A percentile compares a stretch with the other conserved stretches of the same genome.
Evolutionary conservation across 2,329 filamentous ascomycete genomes (phyloP).

Genomic region (Raffaelea albimanens): DNA sequence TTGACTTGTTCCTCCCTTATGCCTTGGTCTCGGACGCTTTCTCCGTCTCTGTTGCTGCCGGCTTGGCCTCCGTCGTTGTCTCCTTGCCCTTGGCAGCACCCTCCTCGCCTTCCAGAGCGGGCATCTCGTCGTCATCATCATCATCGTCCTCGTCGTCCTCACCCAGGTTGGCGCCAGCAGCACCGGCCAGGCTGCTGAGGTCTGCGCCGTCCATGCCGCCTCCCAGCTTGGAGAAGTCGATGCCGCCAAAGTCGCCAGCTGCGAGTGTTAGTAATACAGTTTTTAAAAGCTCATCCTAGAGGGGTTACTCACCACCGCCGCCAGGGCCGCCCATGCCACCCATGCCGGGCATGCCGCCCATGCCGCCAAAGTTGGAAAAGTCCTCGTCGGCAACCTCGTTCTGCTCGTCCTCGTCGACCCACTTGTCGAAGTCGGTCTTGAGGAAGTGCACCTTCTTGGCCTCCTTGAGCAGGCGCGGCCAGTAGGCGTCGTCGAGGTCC

Average conservation of each 20-base stretch:
- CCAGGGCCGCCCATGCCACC: conserved; percentile 29
- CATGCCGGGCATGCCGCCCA: conserved; percentile 40
- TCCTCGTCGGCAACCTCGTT: conserved; percentile 81
- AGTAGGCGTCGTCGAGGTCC: conserved; percentile 88
- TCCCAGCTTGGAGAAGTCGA: conserved; percentile 89
- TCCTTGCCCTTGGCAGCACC: conserved; percentile 11
- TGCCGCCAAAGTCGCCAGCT: conserved; percentile 63
- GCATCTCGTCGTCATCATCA: conserved; percentile 66
- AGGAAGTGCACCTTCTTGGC: conserved; percentile 85
- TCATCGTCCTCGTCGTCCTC: conserved; percentile 39
- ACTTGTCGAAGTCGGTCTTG: conserved; percentile 97
- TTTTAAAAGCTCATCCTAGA: background rate
- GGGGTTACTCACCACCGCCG: background rate
- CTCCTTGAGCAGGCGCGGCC: conserved; percentile 91
- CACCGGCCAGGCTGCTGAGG: too few relatives aligned
- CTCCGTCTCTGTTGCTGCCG: background rate
- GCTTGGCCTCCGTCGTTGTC: background rate
- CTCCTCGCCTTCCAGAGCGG: conserved; percentile 56
- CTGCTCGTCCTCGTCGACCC: conserved; percentile 98
- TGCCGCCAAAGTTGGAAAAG: conserved; percentile 53
- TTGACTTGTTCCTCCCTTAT: background rate
- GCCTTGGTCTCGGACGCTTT: conserved; percentile 2
- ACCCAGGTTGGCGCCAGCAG: too few relatives aligned
- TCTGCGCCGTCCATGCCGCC: conserved; percentile 38
- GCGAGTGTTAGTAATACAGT: background rate